Evolutionary conservation across 768 basidiomycete genomes (phyloP).

Genomic region (Boletus fagicola): DNA sequence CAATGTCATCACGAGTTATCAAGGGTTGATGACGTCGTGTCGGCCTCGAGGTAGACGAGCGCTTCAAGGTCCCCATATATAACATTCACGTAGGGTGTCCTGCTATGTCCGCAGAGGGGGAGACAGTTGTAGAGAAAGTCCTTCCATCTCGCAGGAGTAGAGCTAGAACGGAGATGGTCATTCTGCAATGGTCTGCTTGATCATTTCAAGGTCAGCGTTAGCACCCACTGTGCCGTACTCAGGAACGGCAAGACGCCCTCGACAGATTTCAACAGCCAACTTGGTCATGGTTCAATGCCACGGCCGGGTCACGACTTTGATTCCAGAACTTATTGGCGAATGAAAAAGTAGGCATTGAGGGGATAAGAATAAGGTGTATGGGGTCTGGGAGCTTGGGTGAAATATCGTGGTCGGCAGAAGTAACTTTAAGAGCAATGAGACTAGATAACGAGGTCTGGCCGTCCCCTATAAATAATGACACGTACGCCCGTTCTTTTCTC

Average conservation of each 20-base stretch:
- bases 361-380: neutral
- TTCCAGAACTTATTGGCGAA: neutral
- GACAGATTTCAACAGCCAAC: neutral
- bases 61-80: neutral
- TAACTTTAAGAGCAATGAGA: neutral
- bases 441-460: neutral
- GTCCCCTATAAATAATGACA: neutral
- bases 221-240: too few relatives aligned
- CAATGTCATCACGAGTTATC: neutral
- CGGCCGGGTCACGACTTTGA: too few relatives aligned
- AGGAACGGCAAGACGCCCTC: neutral
- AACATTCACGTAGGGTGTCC: neutral
- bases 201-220: neutral
- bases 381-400: neutral
- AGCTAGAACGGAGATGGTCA: neutral
- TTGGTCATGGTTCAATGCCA: neutral
- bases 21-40: neutral
- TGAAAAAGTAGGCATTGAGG: neutral
- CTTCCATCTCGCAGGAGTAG: neutral
- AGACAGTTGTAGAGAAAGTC: neutral
- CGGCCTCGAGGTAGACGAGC: neutral
- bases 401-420: neutral
- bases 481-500: neutral
- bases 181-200: neutral
- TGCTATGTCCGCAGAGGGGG: neutral